Evolutionary conservation across 257 asterid species (phyloP), one percentile per base, ranked within the genome.

Genomic region (Solanum boliviense): DNA sequence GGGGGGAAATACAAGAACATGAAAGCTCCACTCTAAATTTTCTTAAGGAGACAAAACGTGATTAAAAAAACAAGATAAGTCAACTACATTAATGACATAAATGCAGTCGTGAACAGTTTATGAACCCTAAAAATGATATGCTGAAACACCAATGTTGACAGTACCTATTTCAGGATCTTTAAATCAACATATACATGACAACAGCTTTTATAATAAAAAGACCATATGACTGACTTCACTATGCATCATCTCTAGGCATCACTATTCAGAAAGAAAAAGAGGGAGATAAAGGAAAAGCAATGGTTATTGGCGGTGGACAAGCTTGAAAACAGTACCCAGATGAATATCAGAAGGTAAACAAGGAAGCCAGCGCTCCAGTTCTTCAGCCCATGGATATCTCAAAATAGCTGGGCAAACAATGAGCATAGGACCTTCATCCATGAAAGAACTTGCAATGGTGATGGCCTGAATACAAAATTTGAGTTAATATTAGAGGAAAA

Each of bases 401-500:
- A 97, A 92, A 87, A 97, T 97, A 85, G 99, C 99, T 88, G 99
- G 99, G 89, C 99, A 97, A 85, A 97, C 98, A 86, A 97, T 94
- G 88, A 97, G 99, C 89, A 93, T 90, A 86, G 98, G 91, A 89
- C 99, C 99, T 87, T 95, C 98, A 85, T 95, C 91, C 94, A 86
- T 86, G 92, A 95, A 97, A 91, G 98, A 97, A 79, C 95, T 92
- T 44, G 99, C 98, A 87, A 97, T 90, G 83, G 98, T 92, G 89
- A 97, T 95, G 84, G 98, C 99, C 99, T 97, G 91, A 67, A 83
- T 68, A 92, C 65, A 65, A 89, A 88, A 87, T 83, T 46, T 89
- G 91, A 87, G 86, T 16, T 27, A 25, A 44, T 44, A 27, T 44
- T 79, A 44, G 65, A 44, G 65, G 65, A 79, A 34, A 79, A 79